Evolutionary conservation across 768 basidiomycete genomes (phyloP).

Genomic region (Tulasnella sp.): DNA sequence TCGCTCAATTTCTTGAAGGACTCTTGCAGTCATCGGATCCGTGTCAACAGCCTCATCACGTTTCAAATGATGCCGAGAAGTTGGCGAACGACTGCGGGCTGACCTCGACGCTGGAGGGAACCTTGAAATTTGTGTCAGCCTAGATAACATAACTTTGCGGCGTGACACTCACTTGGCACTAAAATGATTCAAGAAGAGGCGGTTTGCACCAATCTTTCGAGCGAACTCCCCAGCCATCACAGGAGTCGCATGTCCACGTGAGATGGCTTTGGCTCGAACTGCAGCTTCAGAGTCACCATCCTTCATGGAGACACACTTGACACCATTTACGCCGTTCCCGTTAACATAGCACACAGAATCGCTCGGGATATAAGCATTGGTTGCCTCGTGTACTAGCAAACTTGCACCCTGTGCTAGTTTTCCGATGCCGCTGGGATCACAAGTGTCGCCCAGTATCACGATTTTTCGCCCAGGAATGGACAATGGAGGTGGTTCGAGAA

Average conservation of each 20-base stretch:
- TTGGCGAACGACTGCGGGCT: not conserved
- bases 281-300: conserved; percentile 26
- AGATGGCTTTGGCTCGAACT: conserved; percentile 47
- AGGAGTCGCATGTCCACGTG: conserved; percentile 67
- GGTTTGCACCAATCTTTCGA: conserved; percentile 41
- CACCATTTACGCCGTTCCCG: conserved; percentile 27
- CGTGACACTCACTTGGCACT: conserved; percentile 42
- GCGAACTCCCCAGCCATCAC: conserved; percentile 69
- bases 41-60: not conserved
- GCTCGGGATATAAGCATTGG: conserved; percentile 55
- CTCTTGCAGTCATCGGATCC: not conserved
- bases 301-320: conserved; percentile 8
- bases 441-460: conserved; percentile 68
- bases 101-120: not conserved
- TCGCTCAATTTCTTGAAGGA: conserved; percentile 12
- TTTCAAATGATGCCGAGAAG: not conserved
- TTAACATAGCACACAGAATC: conserved; percentile 43
- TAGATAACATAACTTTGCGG: not conserved
- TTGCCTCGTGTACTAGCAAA: conserved; percentile 77
- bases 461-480: conserved; percentile 46
- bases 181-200: conserved; percentile 66
- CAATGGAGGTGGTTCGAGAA: conserved; percentile 20
- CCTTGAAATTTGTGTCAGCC: not conserved
- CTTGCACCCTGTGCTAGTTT: conserved; percentile 52
- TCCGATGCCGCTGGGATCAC: conserved; percentile 43